Base-by-base conservation (phyloP, 2,329 filamentous ascomycete genomes). In the Didymella lethalis region DNA sequence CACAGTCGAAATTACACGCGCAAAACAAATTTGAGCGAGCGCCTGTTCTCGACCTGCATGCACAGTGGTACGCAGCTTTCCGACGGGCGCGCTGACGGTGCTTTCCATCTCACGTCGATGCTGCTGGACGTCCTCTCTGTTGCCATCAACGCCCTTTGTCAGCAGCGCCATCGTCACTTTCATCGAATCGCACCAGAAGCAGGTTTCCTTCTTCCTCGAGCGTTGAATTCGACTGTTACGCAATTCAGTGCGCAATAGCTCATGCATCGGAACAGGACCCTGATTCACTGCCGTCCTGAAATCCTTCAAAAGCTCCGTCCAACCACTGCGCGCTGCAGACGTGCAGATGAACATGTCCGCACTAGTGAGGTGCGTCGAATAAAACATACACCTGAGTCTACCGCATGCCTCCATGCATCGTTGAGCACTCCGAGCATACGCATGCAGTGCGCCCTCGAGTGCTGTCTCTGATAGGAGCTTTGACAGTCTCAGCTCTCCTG, bases 211-310 rank as follows among this genome's bases (percentile, higher is more conserved):
- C 50, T 28, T 48, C 12, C 34, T 48, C 36, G 28, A 29, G 31
- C 36, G 36, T n/a, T 20, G 4, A 40, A 40, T 18, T 18, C 18
- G n/a, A 20, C 26, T 34, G 43, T 47, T 54, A 58, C 56, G 45
- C 56, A 46, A 49, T 46, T n/a, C 40, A 48, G 40, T 43, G 46
- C 47, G 50, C 56, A 59, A 51, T 54, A 34, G 56, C 56, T 50
- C 50, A 59, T 59, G 56, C 50, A 36, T 59, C 56, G 56, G 46
- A 54, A 50, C 14, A 48, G 32, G 56, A 59, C 56, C 56, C 56
- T 59, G 56, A 50, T 47, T 54, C 26, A 54, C 56, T 50, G 49
- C 55, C 31, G 49, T 28, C 38, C 36, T 25, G 32, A 47, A 46
- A 46, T 49, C 46, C 50, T 49, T 36, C 32, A 2, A 44, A 12